Evolutionary conservation across 441 rosid species (phyloP), one percentile per base, ranked within the genome.

Genomic region (Daphne laureola): DNA sequence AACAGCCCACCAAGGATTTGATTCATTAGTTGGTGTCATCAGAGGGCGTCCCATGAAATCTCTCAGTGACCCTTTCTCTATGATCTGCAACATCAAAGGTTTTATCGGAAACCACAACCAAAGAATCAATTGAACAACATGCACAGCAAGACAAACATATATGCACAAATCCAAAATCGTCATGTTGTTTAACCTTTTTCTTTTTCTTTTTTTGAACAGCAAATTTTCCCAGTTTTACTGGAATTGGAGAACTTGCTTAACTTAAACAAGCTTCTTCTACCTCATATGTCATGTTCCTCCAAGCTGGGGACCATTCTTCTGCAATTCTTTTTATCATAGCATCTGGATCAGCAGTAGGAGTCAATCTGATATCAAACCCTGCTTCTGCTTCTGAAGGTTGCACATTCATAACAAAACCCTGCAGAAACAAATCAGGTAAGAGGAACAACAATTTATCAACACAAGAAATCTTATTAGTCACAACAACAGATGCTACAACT

Each of bases 321-420:
- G 72, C 78, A 70, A 88, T 82, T 67, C 77, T 84, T 71, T 57
- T 82, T 71, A 38, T 79, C 53, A 91, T 23, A 57, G 51, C 57
- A 73, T 75, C 82, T 1, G 84, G 89, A 57, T 91, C 96, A 0
- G 73, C 63, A n/a, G 86, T 75, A 35, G 98, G 98, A 27, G 98
- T 88, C 63, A 92, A 54, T 72, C 96, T 81, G 47, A 84, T 3
- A 63, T 92, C 84, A 71, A 76, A 88, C 12, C 98, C 96, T 25
- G 93, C 96, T 76, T 82, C 91, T 15, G 93, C 98, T n/a, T 84
- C 95, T 0, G 95, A 86, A 52, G 93, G 96, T 41, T 88, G 96
- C 90, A 88, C 64, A 72, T 88, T 91, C 94, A 92, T 92, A 49
- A 84, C 88, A 76, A 78, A 88, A 2, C 95, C 98, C 91, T 83